These are phyloP conservation scores for Epithemia pelagica DNA, from an alignment of 108 stramenopile species.

Conservation along the genomic window DNA sequence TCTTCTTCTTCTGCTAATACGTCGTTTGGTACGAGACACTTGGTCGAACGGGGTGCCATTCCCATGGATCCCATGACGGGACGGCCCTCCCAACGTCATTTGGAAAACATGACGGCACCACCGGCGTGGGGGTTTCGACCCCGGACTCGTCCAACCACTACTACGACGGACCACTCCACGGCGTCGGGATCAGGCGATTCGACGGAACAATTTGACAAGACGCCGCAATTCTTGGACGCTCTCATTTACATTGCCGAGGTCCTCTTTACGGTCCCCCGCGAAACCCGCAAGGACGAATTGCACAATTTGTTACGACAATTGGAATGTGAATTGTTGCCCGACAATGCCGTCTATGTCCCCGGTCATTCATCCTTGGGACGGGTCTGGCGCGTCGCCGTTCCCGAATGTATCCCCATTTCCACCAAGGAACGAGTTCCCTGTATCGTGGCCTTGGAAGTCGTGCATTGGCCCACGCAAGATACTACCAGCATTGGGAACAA, in stretches of 20 bases:
- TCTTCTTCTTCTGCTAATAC: conserved; percentile 45
- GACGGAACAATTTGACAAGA: conserved; percentile 48
- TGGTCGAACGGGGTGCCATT: conserved; percentile 47
- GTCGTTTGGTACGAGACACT: too few relatives aligned
- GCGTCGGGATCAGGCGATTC: conserved; percentile 18
- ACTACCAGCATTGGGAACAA: not conserved
- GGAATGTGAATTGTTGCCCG: conserved; percentile 69
- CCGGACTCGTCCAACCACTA: conserved; percentile 20
- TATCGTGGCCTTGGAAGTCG: conserved; percentile 86
- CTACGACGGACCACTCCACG: not conserved
- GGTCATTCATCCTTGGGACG: conserved; percentile 42
- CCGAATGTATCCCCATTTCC: conserved; percentile 79
- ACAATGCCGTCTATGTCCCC: conserved; percentile 52
- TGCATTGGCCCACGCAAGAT: conserved; percentile 49
- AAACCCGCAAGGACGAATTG: conserved; percentile 49
- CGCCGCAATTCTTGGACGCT: conserved; percentile 76
- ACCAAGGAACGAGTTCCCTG: conserved; percentile 94
- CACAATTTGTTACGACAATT: conserved; percentile 42
- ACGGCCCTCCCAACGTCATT: conserved; percentile 46
- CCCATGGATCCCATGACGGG: conserved; percentile 62
- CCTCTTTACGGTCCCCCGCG: conserved; percentile 46
- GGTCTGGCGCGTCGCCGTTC: conserved; percentile 77
- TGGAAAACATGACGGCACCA: conserved; percentile 44
- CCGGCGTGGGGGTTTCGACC: conserved; percentile 58
- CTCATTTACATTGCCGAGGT: conserved; percentile 64